These are phyloP conservation scores for Lippia alba DNA, from an alignment of 305 asterid genomes.

Conservation along the genomic window DNA sequence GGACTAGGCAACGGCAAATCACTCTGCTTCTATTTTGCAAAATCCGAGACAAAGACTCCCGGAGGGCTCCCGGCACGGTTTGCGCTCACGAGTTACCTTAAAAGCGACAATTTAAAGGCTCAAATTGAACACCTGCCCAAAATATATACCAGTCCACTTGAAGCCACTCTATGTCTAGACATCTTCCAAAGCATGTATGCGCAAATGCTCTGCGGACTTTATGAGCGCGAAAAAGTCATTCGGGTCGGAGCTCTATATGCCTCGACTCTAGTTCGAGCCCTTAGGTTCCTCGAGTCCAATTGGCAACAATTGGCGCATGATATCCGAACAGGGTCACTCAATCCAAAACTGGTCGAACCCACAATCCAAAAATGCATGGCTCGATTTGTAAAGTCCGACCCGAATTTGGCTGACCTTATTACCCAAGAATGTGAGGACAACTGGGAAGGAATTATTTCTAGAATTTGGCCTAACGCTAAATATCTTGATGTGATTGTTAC, in stretches of 20 bases:
- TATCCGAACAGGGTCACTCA: slow-evolving; percentile 42
- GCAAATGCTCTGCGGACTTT: slow-evolving; percentile 52
- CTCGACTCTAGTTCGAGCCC: slow-evolving; percentile 36
- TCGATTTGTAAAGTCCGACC: slow-evolving; percentile 37
- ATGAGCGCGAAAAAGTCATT: slow-evolving; percentile 36
- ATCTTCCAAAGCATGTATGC: slow-evolving; percentile 45
- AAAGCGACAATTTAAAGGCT: slow-evolving; percentile 40
- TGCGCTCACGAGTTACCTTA: slow-evolving; percentile 39
- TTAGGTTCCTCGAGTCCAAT: slow-evolving; percentile 39
- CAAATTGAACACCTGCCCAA: slow-evolving; percentile 34
- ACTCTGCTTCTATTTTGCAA: slow-evolving; percentile 33
- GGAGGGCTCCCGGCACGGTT: slow-evolving; percentile 46
- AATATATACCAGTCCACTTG: slow-evolving; percentile 43
- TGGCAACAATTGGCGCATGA: slow-evolving; percentile 40
- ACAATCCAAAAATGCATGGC: slow-evolving; percentile 35
- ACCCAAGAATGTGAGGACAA: slow-evolving; percentile 33
- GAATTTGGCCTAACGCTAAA: slow-evolving; percentile 48
- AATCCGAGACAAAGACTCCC: slow-evolving; percentile 40
- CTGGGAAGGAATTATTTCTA: slow-evolving; percentile 40
- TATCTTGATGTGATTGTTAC: slow-evolving; percentile 43
- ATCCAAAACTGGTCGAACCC: slow-evolving; percentile 29
- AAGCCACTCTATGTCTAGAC: slow-evolving; percentile 44
- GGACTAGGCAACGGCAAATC: slow-evolving; percentile 43
- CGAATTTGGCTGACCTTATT: slow-evolving; percentile 34
- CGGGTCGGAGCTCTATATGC: slow-evolving; percentile 42